Base-by-base conservation (phyloP, 495 filamentous ascomycete species). In the Bryoglossum gracile region DNA sequence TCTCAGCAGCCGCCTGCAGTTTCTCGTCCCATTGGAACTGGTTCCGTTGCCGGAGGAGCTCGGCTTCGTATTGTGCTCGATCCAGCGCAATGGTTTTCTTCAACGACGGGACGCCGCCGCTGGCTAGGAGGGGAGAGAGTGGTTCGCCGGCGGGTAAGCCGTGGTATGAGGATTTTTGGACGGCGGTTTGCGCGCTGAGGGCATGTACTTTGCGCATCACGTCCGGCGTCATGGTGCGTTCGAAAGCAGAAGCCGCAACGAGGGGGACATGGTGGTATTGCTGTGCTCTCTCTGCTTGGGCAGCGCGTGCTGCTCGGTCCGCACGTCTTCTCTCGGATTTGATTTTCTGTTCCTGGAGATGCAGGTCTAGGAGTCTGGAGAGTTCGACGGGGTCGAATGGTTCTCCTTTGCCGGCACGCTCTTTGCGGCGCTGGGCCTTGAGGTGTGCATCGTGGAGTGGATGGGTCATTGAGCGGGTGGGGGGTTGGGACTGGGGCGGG, bases 331-430 rank as follows among this genome's bases (percentile, higher is more conserved):
- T 54, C 42, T 64, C 59, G 1, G 65, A 64, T 34, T 65, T 66
- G 36, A 67, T 66, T 37, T 75, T 68, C 18, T 66, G 70, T 25
- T 71, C 60, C 4, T 71, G 64, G 9, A 67, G 22, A 44, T 71
- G 59, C 1, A 45, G 39, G n/a, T 42, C 46, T 11, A 78, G 62
- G 1, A 73, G 67, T 9, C 65, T 61, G 18, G 64, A 64, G 25
- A 78, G 59, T 28, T 78, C 75, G 26, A 72, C 68, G 0, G 74
- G 61, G 40, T 78, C 73, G 39, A 77, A 69, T 14, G 66, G 63
- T 19, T 71, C 62, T 24, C 69, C 67, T 46, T 68, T 64, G 17
- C 26, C 28, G 8, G 17, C n/a, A n/a, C 28, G 46, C 26, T 45
- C 50, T 5, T 32, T 19, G 24, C 14, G 32, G 5, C 25, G 37